phyloP scores from a whole-genome alignment of 2,329 filamentous ascomycete species.

The Diaporthe eres region DNA sequence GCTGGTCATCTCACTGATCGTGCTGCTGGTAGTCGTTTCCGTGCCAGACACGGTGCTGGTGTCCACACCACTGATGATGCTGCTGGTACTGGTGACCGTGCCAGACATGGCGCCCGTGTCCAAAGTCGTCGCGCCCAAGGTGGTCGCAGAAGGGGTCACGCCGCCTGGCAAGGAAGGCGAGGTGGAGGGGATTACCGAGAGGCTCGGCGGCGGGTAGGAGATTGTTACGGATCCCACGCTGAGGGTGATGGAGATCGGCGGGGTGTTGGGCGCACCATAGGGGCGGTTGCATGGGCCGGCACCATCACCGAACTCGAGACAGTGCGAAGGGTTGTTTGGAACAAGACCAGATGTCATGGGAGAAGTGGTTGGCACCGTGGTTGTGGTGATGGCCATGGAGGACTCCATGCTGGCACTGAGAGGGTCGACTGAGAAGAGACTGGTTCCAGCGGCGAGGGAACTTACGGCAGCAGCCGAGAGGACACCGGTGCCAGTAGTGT shows the following conservation, averaged over 20 bases:
- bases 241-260: constrained; percentile 27
- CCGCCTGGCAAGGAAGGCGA: background rate
- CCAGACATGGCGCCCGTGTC: constrained; percentile 23
- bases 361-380: background rate
- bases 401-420: constrained; percentile 22
- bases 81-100: background rate
- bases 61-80: background rate
- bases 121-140: constrained; percentile 11
- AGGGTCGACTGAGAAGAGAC: background rate
- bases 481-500: background rate
- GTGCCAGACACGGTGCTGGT: background rate
- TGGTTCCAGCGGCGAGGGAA: background rate
- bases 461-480: background rate
- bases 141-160: constrained; percentile 22
- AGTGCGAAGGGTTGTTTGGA: background rate
- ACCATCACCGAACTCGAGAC: constrained; percentile 40
- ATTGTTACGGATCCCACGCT: constrained; percentile 19
- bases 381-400: background rate
- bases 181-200: background rate
- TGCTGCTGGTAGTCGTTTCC: background rate
- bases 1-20: background rate
- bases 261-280: constrained; percentile 39
- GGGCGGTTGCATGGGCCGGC: constrained; percentile 39
- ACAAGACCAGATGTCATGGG: background rate
- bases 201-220: background rate